Base-by-base conservation (phyloP, 768 basidiomycete species). In the Dentipellis sp. region DNA sequence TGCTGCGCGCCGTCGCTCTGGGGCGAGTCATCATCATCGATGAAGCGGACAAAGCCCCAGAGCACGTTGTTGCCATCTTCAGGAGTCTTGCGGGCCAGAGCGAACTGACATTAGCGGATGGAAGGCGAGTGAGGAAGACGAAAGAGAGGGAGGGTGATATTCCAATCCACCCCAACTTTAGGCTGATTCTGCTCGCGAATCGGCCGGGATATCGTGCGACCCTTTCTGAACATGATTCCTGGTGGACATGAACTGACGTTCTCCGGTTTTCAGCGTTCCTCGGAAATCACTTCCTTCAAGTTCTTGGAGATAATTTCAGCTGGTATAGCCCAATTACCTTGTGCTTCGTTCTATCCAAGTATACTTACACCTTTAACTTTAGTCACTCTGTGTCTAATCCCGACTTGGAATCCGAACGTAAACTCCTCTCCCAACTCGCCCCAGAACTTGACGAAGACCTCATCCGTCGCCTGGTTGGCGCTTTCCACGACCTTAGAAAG, bases 11-110 rank as follows among this genome's bases (percentile, higher is more conserved):
- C 1, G 81, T 84, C 55, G 75, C 69, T 16, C 72, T 72, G 59
- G 83, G 84, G 0, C 79, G 84, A 9, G 72, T 82, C n/a, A 82
- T 86, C 58, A 78, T 86, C 62, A 78, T 85, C 50, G 83, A 86
- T 64, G 83, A 86, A 62, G 84, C 83, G 4, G 84, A 86, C 68
- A 86, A 86, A 67, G 84, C 83, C 8, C 82, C 83, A 8, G 84
- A 86, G 63, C 83, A 86, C 57, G 84, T 86, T 52, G 83, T 84
- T 19, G 83, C 84, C 7, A 78, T 86, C 52, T 84, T 86, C 76
- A 74, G 82, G 29, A 84, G 83, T 65, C 75, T 86, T 22, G 83
- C 82, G 4, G 80, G 82, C 2, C 82, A 84, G 55, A 75, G 78
- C 10, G 83, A 84, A 65, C 71, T 86, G 70, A 78, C 79, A 0